Percentiles rank a stretch among this genome's conserved stretches.
Evolutionary conservation across 768 basidiomycete genomes (phyloP).

Genomic region (Rhizopogon salebrosus): DNA sequence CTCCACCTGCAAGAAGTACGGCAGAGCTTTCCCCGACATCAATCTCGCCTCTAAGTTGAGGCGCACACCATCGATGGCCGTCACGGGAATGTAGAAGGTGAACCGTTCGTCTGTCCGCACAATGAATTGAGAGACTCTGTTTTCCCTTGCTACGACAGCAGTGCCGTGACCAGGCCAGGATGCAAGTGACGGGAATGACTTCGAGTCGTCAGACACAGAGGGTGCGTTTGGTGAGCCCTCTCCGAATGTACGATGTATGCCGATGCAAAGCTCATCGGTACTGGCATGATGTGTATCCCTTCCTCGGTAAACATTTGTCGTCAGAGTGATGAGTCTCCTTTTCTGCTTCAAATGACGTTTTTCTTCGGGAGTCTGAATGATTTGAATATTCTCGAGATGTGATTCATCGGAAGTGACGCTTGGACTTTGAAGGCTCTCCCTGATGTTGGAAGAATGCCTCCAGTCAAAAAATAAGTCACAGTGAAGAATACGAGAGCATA

Average conservation of each 20-base stretch:
- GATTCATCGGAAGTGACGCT: slow-evolving; percentile 32
- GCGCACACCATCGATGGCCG: slow-evolving; percentile 17
- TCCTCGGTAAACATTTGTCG: slow-evolving; percentile 49
- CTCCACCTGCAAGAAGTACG: slow-evolving; percentile 52
- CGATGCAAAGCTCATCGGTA: slow-evolving; percentile 63
- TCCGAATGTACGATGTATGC: slow-evolving; percentile 62
- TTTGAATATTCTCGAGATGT: slow-evolving; percentile 21
- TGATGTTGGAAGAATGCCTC: slow-evolving; percentile 40
- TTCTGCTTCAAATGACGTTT: slow-evolving; percentile 61
- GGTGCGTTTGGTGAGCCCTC: slow-evolving; percentile 35
- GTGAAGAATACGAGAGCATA: slow-evolving; percentile 27
- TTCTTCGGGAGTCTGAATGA: slow-evolving; percentile 20
- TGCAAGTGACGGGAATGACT: slow-evolving; percentile 60
- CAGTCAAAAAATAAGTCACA: slow-evolving; percentile 27
- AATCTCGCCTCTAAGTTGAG: slow-evolving; percentile 44
- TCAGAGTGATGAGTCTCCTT: slow-evolving; percentile 56
- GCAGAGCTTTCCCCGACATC: slow-evolving; percentile 48
- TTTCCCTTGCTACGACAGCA: slow-evolving; percentile 21
- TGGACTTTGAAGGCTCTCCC: slow-evolving; percentile 49
- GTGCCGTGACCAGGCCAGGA: slow-evolving; percentile 37
- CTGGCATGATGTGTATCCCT: slow-evolving; percentile 28
- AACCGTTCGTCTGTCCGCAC: slow-evolving; percentile 55
- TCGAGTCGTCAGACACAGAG: slow-evolving; percentile 31
- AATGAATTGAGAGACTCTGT: slow-evolving; percentile 34
- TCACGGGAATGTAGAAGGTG: slow-evolving; percentile 49